Evolutionary conservation across 805 yeast genomes (phyloP).

Genomic region (Schizosaccharomyces cryophilus): DNA sequence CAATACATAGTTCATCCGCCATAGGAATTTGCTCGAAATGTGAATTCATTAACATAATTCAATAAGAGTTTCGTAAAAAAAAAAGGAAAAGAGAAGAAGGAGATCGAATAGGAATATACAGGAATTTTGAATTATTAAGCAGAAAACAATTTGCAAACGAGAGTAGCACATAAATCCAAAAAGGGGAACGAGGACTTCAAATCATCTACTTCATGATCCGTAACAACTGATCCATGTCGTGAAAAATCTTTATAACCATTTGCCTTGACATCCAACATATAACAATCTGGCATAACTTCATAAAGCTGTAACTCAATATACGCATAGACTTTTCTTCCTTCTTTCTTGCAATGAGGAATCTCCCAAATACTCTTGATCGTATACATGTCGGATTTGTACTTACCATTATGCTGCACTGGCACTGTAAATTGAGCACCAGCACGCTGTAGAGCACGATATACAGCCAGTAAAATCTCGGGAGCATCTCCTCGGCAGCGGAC

Average conservation of each 20-base stretch:
- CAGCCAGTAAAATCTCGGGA: slow-evolving; percentile 94
- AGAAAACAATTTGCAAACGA: neutral
- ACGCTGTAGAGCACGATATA: slow-evolving; percentile 76
- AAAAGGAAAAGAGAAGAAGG: neutral
- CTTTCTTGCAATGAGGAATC: neutral
- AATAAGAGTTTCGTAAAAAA: neutral
- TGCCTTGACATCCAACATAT: slow-evolving; percentile 86
- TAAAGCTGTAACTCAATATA: slow-evolving; percentile 92
- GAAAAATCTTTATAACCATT: slow-evolving; percentile 35
- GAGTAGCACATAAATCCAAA: neutral
- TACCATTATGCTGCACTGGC: slow-evolving; percentile 48
- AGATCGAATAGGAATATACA: neutral
- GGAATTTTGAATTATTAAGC: neutral
- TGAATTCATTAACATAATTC: too few species aligned
- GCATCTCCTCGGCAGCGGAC: slow-evolving; percentile 90
- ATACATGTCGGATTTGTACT: slow-evolving; percentile 18
- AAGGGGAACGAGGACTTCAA: neutral
- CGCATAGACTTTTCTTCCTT: slow-evolving; percentile 24
- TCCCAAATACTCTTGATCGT: neutral
- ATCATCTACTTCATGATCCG: neutral
- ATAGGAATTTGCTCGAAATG: too few species aligned
- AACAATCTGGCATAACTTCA: slow-evolving; percentile 86
- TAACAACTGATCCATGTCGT: neutral
- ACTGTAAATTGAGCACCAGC: slow-evolving; percentile 94
- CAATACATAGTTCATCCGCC: too few species aligned